These are phyloP conservation scores for Termitomyces sp. DNA, from an alignment of 768 basidiomycete genomes.

Conservation along the genomic window DNA sequence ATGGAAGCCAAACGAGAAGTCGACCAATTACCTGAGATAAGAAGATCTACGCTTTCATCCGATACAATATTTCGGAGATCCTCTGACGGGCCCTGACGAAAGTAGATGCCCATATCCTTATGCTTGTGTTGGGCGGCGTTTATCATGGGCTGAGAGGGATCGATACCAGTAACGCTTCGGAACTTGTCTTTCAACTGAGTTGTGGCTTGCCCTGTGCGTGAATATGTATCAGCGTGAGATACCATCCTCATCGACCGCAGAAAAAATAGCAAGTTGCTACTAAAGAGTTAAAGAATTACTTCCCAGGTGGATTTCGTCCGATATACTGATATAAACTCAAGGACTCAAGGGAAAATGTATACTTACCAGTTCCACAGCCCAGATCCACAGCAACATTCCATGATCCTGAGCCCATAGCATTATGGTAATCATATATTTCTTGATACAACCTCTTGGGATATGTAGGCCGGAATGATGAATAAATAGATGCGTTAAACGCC, in stretches of 20 bases:
- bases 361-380: conserved; percentile 80
- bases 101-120: conserved; percentile 17
- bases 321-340: background rate
- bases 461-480: conserved; percentile 68
- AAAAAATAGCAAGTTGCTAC: no score
- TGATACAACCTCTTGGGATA: conserved; percentile 69
- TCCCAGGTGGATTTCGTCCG: background rate
- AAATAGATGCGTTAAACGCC: conserved; percentile 63
- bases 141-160: conserved; percentile 75
- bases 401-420: conserved; percentile 16
- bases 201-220: conserved; percentile 65
- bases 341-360: background rate
- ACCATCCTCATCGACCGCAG: background rate
- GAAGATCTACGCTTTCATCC: conserved; percentile 56
- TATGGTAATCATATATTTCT: conserved; percentile 58
- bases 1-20: background rate
- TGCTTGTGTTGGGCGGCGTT: conserved; percentile 37
- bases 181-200: conserved; percentile 49
- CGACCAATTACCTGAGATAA: conserved; percentile 49
- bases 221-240: background rate
- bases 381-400: conserved; percentile 70
- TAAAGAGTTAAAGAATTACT: no score
- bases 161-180: conserved; percentile 62
- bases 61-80: conserved; percentile 41
- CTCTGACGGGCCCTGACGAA: conserved; percentile 46